Base-by-base conservation (phyloP, 768 basidiomycete species). In the Boletus insuetus region DNA sequence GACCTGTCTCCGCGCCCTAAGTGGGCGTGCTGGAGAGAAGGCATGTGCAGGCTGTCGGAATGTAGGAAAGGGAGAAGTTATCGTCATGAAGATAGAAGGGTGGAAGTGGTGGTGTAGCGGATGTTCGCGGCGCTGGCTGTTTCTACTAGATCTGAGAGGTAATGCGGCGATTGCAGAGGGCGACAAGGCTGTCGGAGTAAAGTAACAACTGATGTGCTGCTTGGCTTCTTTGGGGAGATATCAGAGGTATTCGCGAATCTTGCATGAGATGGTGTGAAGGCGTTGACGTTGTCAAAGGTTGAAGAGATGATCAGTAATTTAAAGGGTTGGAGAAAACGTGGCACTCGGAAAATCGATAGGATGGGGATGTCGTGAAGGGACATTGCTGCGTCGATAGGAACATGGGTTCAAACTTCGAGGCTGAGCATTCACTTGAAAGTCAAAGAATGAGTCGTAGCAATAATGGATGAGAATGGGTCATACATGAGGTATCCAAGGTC, bases 11-110 rank as follows among this genome's bases (percentile, higher is more conserved):
- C 39, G 61, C 52, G 52, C 61, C 61, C 57, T 51, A 37, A 38
- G 52, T 59, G 51, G 61, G 61, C 57, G 46, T 46, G 22, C 60
- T 59, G 39, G 61, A 59, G 61, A 63, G 13, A 37, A 51, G 42
- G 56, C 6, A 38, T 48, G 19, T 50, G 43, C 47, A 39, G 55
- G 59, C 55, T 62, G 24, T 37, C n/a, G 24, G 10, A 11, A 24
- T 6, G 8, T n/a, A 1, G 20, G 29, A 19, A 51, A 11, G 4
- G 17, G 32, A 22, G 29, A 31, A 29, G 49, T 17, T 2, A 24
- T 54, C 44, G 29, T 47, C 7, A 29, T 20, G 19, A 44, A 24
- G 54, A 32, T 19, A 40, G 14, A n/a, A 22, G 20, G 34, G 11
- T 41, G 2, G 14, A 46, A 53, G 14, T 42, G 35, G 38, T 46